Percentiles rank a stretch among this genome's conserved stretches.
phyloP scores from a whole-genome alignment of 768 basidiomycete genomes.

The Brasilioporus rufonigricans region DNA sequence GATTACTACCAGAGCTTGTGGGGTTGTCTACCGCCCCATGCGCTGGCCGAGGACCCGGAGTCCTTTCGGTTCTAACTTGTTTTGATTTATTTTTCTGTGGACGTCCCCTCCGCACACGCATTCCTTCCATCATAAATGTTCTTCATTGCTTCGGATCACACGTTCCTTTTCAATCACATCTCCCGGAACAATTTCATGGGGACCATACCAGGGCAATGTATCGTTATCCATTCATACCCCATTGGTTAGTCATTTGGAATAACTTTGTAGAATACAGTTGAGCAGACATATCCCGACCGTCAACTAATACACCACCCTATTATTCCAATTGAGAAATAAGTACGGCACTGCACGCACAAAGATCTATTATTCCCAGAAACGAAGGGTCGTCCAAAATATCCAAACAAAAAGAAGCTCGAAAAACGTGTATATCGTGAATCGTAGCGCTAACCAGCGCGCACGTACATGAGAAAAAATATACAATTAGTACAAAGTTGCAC shows the following conservation, averaged over 20 bases:
- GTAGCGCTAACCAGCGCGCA: conserved; percentile 5
- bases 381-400: no score
- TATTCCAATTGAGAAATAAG: no score
- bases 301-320: neutral
- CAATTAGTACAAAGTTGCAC: neutral
- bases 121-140: neutral
- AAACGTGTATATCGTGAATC: no score
- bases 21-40: conserved; percentile 18
- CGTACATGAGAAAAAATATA: neutral
- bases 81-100: neutral
- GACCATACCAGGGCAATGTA: neutral
- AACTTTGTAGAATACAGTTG: conserved; percentile 5
- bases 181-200: neutral
- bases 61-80: conserved; percentile 2
- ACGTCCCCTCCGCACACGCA: neutral
- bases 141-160: neutral
- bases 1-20: conserved; percentile 26
- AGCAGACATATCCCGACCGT: neutral
- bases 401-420: no score
- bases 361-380: no score
- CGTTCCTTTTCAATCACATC: neutral
- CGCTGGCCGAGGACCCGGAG: conserved; percentile 3
- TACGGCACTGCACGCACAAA: no score
- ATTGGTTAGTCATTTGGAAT: neutral
- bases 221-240: neutral